Evolutionary conservation across 768 basidiomycete species (phyloP).

Genomic region (Lactifluus pinguis): DNA sequence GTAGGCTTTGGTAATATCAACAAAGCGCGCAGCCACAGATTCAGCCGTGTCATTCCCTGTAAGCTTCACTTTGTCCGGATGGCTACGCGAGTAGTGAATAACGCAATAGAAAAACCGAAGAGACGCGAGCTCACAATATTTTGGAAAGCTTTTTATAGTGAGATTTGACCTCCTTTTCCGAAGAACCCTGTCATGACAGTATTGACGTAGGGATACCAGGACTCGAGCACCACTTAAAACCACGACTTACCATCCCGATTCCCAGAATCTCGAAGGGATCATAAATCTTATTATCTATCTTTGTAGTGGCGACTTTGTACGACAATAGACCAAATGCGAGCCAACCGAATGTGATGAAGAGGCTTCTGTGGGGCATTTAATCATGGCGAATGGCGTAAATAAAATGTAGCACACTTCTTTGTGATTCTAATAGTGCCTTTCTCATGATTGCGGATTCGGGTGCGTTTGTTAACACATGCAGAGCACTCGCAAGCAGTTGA

Average conservation of each 20-base stretch:
- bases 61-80: constrained; percentile 92
- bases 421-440: constrained; percentile 17
- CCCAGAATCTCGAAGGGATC: constrained; percentile 94
- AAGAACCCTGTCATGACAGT: constrained; percentile 36
- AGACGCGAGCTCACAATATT: constrained; percentile 50
- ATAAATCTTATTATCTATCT: constrained; percentile 64
- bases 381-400: neutral
- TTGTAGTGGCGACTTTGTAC: constrained; percentile 52
- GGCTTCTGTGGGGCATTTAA: constrained; percentile 34
- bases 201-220: neutral
- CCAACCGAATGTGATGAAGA: constrained; percentile 68
- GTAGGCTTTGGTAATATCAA: constrained; percentile 94
- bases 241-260: constrained; percentile 49
- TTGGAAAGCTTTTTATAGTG: constrained; percentile 90
- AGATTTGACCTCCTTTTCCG: constrained; percentile 91
- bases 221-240: neutral
- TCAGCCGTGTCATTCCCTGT: constrained; percentile 79
- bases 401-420: constrained; percentile 12
- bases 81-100: constrained; percentile 38
- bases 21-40: constrained; percentile 76
- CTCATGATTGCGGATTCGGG: constrained; percentile 23
- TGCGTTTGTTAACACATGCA: constrained; percentile 24
- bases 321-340: constrained; percentile 52
- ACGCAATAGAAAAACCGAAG: neutral
- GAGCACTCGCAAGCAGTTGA: constrained; percentile 16